phyloP scores from a whole-genome alignment of 1,284 basidiomycete genomes.

The Irpex rosettiformis region DNA sequence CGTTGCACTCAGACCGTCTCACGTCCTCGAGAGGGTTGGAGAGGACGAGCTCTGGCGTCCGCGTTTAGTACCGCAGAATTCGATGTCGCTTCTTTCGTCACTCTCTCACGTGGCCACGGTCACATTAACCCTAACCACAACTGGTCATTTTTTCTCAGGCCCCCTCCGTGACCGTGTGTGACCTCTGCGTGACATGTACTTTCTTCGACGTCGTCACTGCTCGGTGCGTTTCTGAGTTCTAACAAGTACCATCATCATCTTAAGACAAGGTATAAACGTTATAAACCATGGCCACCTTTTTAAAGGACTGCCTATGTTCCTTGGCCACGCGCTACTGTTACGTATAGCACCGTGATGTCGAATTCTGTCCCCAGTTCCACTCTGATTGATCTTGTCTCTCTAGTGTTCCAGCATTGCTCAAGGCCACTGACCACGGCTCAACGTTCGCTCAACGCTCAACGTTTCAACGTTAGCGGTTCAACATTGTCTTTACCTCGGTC shows the following conservation, averaged over 20 bases:
- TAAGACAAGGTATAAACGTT: no score
- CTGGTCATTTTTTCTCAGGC: slow-evolving; percentile 9
- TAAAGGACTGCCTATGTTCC: no score
- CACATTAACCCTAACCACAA: slow-evolving; percentile 10
- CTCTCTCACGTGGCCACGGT: slow-evolving; percentile 10
- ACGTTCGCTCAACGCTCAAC: no score
- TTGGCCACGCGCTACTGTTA: background rate
- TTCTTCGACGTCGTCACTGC: no score
- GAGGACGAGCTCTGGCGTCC: background rate
- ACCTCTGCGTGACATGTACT: no score
- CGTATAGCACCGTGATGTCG: background rate
- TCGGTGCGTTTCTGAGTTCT: no score
- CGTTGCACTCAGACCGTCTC: background rate
- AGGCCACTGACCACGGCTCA: no score
- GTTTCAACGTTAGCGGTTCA: no score
- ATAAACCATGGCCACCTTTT: no score
- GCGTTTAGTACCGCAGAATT: background rate
- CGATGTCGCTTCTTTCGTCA: background rate
- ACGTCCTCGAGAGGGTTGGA: background rate
- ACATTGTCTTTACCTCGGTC: no score
- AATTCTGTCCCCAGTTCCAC: background rate
- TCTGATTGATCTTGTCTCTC: background rate
- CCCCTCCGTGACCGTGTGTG: background rate
- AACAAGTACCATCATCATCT: no score
- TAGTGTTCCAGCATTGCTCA: background rate